Evolutionary conservation across 768 basidiomycete species (phyloP), one percentile per base, ranked within the genome.

Genomic region (Leccinum imitatum): DNA sequence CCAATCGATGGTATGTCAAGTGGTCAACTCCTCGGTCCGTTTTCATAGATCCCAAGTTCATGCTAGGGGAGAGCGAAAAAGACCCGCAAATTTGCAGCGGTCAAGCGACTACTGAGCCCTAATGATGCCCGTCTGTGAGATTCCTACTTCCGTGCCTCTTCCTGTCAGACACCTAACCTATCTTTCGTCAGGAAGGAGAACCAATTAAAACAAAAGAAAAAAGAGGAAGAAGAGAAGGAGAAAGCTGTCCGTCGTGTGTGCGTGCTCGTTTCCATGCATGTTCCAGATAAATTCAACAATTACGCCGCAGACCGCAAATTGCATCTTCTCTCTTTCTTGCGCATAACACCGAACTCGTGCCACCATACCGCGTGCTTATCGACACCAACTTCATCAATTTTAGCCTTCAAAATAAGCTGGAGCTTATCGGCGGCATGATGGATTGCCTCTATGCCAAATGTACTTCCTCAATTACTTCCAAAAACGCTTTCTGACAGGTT

Each of bases 341-440:
- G 4, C 97, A 98, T 74, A 98, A 99, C 73, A 87, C 90, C 21
- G 90, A 97, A 19, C 90, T 99, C 51, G 95, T 93, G 0, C 97
- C 97, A 0, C 97, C 97, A 3, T 99, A 98, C 72, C 87, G 96
- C 19, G 93, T 99, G 27, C 85, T 99, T 41, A 93, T 99, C 61
- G 97, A 99, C 75, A 99, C 97, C 71, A 99, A 99, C 73, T 98
- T 99, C 67, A 99, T 99, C 82, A 98, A 98, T 72, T 96, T 98
- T 73, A 93, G 90, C 65, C 82, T 99, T 53, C 97, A 99, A 78
- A 99, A 98, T 76, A 97, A 98, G 74, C 78, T 99, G 64, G 97
- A 99, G 73, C 82, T 98, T 57, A 81, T 98, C 21, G 87, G 89
- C 68, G 95, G 92, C n/a, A 98, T 99, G 97, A 98, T 99, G 97